phyloP scores from a whole-genome alignment of 2,329 filamentous ascomycete genomes.

The Trichoderma simmonsii region DNA sequence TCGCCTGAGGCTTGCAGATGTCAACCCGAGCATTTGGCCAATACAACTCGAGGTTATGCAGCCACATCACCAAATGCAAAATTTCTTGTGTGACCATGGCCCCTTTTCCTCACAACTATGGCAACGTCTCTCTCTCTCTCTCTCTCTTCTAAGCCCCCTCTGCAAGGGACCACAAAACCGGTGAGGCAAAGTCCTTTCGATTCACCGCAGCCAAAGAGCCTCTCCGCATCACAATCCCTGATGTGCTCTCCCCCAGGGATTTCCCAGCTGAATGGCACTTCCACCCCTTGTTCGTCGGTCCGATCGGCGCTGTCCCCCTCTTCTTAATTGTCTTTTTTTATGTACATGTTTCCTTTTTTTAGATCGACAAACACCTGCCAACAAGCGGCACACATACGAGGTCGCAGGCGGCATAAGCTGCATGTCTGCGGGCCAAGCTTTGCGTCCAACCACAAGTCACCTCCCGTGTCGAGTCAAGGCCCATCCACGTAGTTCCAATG shows the following conservation, averaged over 20 bases:
- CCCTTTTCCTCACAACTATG: neutral
- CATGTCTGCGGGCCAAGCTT: constrained; percentile 2
- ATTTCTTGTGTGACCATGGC: neutral
- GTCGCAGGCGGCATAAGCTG: constrained; percentile 13
- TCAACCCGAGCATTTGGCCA: neutral
- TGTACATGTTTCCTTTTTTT: neutral
- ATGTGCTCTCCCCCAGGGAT: neutral
- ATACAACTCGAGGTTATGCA: neutral
- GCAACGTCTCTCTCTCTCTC: neutral
- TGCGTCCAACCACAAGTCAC: constrained; percentile 10
- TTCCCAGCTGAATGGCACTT: neutral
- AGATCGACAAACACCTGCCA: constrained; percentile 4
- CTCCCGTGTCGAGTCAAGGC: constrained; percentile 15
- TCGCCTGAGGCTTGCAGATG: neutral
- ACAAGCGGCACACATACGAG: constrained; percentile 5
- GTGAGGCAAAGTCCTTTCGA: neutral
- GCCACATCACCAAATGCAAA: neutral
- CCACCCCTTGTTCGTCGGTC: neutral
- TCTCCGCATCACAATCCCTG: neutral
- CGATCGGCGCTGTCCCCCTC: neutral
- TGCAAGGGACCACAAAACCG: neutral
- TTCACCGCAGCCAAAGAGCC: neutral
- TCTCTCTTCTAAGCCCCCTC: neutral
- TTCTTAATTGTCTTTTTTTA: neutral
- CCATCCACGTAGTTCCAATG: neutral